Conservation (phyloP, 2,329 filamentous ascomycete species). For the Neofusicoccum parvum region DNA sequence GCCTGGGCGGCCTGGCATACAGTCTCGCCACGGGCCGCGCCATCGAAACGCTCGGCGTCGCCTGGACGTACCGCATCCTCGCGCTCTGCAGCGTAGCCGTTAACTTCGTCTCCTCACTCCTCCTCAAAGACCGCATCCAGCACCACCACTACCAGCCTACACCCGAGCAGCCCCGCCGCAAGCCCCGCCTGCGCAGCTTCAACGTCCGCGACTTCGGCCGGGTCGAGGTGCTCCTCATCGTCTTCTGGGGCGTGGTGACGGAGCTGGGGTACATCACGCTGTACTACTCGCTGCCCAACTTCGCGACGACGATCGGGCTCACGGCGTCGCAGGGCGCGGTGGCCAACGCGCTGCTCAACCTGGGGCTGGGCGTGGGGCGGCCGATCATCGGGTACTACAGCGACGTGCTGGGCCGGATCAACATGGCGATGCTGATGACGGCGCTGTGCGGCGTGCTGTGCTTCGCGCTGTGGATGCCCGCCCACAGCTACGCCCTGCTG, state of each 20-base stretch:
- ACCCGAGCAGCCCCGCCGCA: constrained; percentile 27
- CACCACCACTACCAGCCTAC: not conserved
- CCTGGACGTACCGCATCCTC: constrained; percentile 34
- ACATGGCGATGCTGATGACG: constrained; percentile 45
- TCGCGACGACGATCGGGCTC: constrained; percentile 45
- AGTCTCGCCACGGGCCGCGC: constrained; percentile 33
- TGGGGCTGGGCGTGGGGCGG: constrained; percentile 51
- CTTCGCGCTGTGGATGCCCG: constrained; percentile 53
- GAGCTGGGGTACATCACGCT: constrained; percentile 49
- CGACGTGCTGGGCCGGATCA: constrained; percentile 49
- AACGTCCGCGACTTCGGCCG: constrained; percentile 36
- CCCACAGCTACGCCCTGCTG: constrained; percentile 44
- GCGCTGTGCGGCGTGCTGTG: constrained; percentile 32
- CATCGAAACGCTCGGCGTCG: constrained; percentile 33
- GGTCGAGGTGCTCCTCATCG: constrained; percentile 36
- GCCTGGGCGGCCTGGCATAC: constrained; percentile 35
- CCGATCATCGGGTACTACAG: constrained; percentile 51
- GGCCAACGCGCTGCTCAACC: constrained; percentile 47
- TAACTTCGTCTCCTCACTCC: constrained; percentile 27
- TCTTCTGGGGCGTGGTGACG: constrained; percentile 44
- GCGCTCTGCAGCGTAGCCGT: constrained; percentile 31
- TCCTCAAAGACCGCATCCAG: constrained; percentile 31
- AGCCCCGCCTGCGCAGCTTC: constrained; percentile 26
- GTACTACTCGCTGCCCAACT: constrained; percentile 47
- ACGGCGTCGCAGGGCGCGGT: constrained; percentile 39